Evolutionary conservation across 2,329 filamentous ascomycete species (phyloP).

Genomic region (Scedosporium minutisporum): DNA sequence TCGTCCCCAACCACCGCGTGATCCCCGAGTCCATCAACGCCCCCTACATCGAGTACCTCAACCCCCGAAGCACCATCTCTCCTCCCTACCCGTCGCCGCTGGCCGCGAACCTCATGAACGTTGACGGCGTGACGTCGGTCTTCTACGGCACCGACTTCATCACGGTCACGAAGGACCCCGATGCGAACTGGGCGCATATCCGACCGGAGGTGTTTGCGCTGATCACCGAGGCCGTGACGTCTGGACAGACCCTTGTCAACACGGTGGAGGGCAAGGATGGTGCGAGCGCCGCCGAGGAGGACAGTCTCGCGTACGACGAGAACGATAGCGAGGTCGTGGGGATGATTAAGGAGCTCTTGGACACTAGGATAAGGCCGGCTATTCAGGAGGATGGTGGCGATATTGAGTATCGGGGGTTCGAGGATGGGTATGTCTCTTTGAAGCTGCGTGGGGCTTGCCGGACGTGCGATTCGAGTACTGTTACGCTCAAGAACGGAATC

Average conservation of each 20-base stretch:
- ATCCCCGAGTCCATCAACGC: slow-evolving; percentile 64
- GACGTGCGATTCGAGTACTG: slow-evolving; percentile 93
- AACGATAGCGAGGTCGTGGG: slow-evolving; percentile 89
- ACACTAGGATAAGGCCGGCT: slow-evolving; percentile 86
- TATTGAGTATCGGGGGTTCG: slow-evolving; percentile 88
- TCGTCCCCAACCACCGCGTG: slow-evolving; percentile 81
- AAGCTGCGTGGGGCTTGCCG: slow-evolving; percentile 89
- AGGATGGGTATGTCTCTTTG: slow-evolving; percentile 66
- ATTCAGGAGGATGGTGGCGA: slow-evolving; percentile 98
- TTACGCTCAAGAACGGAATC: slow-evolving; percentile 94
- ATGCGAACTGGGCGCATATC: slow-evolving; percentile 87
- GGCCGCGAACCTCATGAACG: slow-evolving; percentile 80
- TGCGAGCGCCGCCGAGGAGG: slow-evolving; percentile 40
- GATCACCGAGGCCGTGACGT: slow-evolving; percentile 85
- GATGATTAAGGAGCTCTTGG: slow-evolving; percentile 97
- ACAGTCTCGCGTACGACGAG: slow-evolving; percentile 75
- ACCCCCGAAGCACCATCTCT: slow-evolving; percentile 76
- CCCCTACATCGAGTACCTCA: slow-evolving; percentile 85
- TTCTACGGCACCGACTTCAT: slow-evolving; percentile 96
- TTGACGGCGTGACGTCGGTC: slow-evolving; percentile 88
- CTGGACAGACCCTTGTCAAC: slow-evolving; percentile 72
- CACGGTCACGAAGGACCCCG: slow-evolving; percentile 82
- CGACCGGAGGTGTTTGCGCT: slow-evolving; percentile 92
- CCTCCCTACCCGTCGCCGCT: slow-evolving; percentile 86
- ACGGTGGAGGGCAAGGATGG: slow-evolving; percentile 52